These are phyloP conservation scores for Rhizopogon parksii DNA, from an alignment of 1,284 basidiomycete species.

Conservation along the genomic window DNA sequence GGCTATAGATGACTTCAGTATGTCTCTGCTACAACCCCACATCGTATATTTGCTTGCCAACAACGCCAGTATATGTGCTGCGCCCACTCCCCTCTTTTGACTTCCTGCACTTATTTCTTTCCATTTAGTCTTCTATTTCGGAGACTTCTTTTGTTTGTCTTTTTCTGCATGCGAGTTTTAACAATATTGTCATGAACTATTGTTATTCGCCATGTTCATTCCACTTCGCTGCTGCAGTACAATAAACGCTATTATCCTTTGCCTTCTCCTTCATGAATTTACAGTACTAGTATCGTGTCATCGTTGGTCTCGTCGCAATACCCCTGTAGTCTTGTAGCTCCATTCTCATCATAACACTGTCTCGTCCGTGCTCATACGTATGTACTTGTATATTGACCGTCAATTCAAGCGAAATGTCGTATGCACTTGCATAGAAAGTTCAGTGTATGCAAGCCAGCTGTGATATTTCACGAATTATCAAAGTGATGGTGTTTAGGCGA, in stretches of 20 bases:
- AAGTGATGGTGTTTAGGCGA: no score
- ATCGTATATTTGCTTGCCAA: slow-evolving; percentile 18
- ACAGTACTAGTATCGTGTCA: slow-evolving; percentile 30
- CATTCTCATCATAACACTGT: slow-evolving; percentile 9
- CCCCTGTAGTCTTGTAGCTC: slow-evolving; percentile 33
- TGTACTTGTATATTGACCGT: slow-evolving; percentile 3
- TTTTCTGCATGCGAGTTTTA: slow-evolving; percentile 19
- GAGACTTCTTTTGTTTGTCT: slow-evolving; percentile 10
- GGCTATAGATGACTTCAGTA: slow-evolving; percentile 16
- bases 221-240: slow-evolving; percentile 20
- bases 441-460: no score
- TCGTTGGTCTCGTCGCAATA: slow-evolving; percentile 25
- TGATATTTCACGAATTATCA: no score
- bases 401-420: neutral
- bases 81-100: slow-evolving; percentile 4
- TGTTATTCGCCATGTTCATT: slow-evolving; percentile 15
- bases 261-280: slow-evolving; percentile 16
- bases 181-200: slow-evolving; percentile 17
- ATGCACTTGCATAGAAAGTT: no score
- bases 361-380: slow-evolving; percentile 4
- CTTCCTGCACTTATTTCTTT: slow-evolving; percentile 5
- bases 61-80: slow-evolving; percentile 6
- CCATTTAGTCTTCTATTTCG: slow-evolving; percentile 14
- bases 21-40: slow-evolving; percentile 7
- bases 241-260: slow-evolving; percentile 27